These are phyloP conservation scores for Solanum tarijense DNA, from an alignment of 257 asterid genomes.

Conservation along the genomic window DNA sequence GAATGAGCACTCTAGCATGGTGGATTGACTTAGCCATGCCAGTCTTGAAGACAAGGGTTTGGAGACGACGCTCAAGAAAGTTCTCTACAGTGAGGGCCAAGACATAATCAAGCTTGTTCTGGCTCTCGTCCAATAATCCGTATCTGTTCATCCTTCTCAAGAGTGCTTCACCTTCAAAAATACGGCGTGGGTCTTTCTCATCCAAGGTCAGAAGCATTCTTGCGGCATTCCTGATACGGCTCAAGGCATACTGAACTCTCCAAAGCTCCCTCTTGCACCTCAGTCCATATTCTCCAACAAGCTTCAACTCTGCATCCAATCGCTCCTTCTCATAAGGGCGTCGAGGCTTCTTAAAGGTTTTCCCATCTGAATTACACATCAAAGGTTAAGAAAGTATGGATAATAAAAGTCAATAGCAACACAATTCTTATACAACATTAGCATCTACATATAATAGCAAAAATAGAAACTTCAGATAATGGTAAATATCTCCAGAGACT, in stretches of 20 bases:
- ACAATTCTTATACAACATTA: neutral
- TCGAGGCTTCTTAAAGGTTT: slow-evolving; percentile 35
- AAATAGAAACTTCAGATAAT: neutral
- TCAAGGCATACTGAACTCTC: slow-evolving; percentile 64
- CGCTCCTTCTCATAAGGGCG: slow-evolving; percentile 64
- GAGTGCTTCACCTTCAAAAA: slow-evolving; percentile 59
- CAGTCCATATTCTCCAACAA: slow-evolving; percentile 50
- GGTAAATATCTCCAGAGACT: neutral
- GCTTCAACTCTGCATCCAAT: slow-evolving; percentile 51
- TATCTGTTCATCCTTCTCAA: slow-evolving; percentile 56
- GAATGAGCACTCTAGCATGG: slow-evolving; percentile 40
- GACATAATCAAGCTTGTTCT: slow-evolving; percentile 63
- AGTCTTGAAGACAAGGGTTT: slow-evolving; percentile 54
- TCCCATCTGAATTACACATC: neutral
- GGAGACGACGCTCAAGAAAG: slow-evolving; percentile 59
- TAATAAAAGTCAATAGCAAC: neutral
- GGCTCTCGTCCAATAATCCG: slow-evolving; percentile 49
- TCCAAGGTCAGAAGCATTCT: slow-evolving; percentile 50
- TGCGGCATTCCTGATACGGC: slow-evolving; percentile 53
- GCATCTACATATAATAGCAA: neutral
- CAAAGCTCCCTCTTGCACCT: slow-evolving; percentile 34
- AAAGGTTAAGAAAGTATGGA: neutral
- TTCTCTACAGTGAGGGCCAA: slow-evolving; percentile 60
- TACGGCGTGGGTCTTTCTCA: slow-evolving; percentile 15
- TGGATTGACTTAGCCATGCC: slow-evolving; percentile 71